Conservation (phyloP, 352 stramenopile species). For the Globisporangium parvum region DNA sequence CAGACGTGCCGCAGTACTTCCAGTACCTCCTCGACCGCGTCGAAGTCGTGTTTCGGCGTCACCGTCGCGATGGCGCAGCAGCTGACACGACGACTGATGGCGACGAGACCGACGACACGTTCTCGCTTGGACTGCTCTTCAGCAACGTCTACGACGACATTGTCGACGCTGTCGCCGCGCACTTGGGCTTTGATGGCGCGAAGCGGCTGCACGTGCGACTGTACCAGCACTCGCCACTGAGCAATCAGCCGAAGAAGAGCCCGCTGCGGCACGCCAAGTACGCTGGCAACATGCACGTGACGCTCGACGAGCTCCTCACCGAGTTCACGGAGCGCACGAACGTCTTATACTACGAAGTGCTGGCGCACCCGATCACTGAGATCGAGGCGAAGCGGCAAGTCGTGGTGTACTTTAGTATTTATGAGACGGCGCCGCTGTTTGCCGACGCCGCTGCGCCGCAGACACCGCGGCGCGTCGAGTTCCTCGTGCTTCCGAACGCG, state of each 20-base stretch:
- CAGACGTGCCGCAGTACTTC: conserved; percentile 73
- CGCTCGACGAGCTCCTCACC: conserved; percentile 62
- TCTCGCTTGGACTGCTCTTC: conserved; percentile 48
- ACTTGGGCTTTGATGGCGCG: conserved; percentile 32
- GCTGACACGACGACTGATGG: neutral
- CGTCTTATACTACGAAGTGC: conserved; percentile 68
- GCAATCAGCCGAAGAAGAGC: conserved; percentile 49
- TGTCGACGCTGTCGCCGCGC: conserved; percentile 43
- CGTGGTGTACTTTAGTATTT: conserved; percentile 66
- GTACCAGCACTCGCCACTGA: conserved; percentile 77
- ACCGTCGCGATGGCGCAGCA: conserved; percentile 19
- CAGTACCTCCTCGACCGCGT: conserved; percentile 78
- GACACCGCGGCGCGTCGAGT: conserved; percentile 40
- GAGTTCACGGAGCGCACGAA: conserved; percentile 69
- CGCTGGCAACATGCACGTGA: conserved; percentile 47
- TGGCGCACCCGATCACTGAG: conserved; percentile 71
- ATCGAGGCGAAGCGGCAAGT: conserved; percentile 85
- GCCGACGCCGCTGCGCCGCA: conserved; percentile 28
- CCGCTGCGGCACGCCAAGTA: conserved; percentile 65
- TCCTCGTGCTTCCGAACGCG: conserved; percentile 50
- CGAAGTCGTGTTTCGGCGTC: conserved; percentile 64
- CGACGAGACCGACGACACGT: conserved; percentile 5
- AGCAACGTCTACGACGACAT: conserved; percentile 76
- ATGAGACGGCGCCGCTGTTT: conserved; percentile 34
- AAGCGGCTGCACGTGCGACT: conserved; percentile 63